phyloP scores from a whole-genome alignment of 352 stramenopile species.

The Phytophthora pinifolia region DNA sequence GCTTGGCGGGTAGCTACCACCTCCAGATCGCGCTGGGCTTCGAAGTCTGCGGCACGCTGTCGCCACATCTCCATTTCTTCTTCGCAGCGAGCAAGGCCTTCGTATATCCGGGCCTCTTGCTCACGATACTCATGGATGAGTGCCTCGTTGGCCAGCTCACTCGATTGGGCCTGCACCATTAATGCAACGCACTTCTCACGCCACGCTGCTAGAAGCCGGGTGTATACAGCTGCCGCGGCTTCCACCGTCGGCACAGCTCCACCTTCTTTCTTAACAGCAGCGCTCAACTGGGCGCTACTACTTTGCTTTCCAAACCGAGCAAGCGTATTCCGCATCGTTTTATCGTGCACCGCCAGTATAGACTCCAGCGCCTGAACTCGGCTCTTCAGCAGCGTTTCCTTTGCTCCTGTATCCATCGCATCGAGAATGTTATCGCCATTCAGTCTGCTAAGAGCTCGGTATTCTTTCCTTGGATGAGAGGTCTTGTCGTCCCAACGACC shows the following conservation, averaged over 20 bases:
- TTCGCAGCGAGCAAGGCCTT: constrained; percentile 16
- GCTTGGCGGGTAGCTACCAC: constrained; percentile 33
- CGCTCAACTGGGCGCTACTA: constrained; percentile 1
- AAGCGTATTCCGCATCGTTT: constrained; percentile 40
- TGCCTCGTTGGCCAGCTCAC: constrained; percentile 30
- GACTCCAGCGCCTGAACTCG: constrained; percentile 53
- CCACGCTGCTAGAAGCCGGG: constrained; percentile 35
- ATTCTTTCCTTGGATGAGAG: no score
- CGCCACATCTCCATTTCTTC: constrained; percentile 49
- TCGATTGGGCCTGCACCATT: constrained; percentile 54
- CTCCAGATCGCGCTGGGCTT: constrained; percentile 65
- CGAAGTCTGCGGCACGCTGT: constrained; percentile 50
- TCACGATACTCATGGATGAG: constrained; percentile 7
- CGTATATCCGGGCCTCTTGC: constrained; percentile 15
- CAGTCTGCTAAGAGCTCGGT: background rate
- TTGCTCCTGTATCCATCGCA: background rate
- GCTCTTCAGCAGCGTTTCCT: constrained; percentile 38
- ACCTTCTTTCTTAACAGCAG: background rate
- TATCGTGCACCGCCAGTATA: constrained; percentile 66
- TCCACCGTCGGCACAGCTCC: constrained; percentile 9
- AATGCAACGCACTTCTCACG: constrained; percentile 58
- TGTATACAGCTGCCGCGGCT: constrained; percentile 19
- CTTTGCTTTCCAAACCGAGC: constrained; percentile 23
- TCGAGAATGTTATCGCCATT: background rate
- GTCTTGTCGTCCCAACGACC: background rate